Evolutionary conservation across 192 early-diverging fungal genomes (phyloP).

Genomic region (Piromyces finnis): DNA sequence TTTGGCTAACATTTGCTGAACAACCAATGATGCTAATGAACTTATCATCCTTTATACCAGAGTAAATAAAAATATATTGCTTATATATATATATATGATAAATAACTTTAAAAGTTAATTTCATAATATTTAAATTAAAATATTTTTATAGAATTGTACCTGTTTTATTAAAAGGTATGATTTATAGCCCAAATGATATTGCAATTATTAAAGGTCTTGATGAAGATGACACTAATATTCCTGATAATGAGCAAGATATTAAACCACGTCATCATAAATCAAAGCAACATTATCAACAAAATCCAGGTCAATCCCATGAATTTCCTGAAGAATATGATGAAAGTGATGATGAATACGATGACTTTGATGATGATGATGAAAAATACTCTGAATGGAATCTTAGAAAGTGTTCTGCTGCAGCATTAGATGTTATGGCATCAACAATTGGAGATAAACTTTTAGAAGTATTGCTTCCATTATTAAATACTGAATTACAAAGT

Average conservation of each 20-base stretch:
- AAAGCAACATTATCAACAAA: conserved; percentile 40
- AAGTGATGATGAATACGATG: conserved; percentile 68
- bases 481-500: conserved; percentile 65
- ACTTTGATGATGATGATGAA: conserved; percentile 72
- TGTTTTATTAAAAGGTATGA: conserved; percentile 84
- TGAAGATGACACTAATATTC: conserved; percentile 69
- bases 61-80: neutral
- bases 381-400: conserved; percentile 88
- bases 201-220: conserved; percentile 42
- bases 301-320: conserved; percentile 15
- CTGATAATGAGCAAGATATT: conserved; percentile 82
- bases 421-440: conserved; percentile 82
- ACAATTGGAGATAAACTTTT: conserved; percentile 74
- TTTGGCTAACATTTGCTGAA: conserved; percentile 95
- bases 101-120: no score
- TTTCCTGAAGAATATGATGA: conserved; percentile 38
- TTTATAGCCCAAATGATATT: conserved; percentile 87
- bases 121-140: no score
- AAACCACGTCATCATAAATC: conserved; percentile 85
- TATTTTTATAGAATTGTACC: conserved; percentile 58
- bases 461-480: conserved; percentile 62
- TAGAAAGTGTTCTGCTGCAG: conserved; percentile 93
- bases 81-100: no score
- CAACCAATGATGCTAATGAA: conserved; percentile 56
- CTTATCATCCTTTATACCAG: conserved; percentile 13